Base-by-base conservation (phyloP, 129 eudicot genomes). In the Flaveria bidentis region DNA sequence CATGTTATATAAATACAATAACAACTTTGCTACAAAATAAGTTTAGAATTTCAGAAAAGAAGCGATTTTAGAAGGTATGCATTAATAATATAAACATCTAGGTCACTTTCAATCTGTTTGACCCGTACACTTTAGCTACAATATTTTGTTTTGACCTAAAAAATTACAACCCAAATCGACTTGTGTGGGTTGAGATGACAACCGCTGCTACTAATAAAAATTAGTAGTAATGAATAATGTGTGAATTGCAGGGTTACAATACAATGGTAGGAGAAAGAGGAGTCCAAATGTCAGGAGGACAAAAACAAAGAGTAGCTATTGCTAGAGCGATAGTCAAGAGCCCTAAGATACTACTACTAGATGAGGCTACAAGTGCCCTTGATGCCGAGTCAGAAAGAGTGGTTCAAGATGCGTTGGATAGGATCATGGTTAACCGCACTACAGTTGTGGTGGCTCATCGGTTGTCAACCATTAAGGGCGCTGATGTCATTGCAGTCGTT, bases 291-390 rank as follows among this genome's bases (percentile, higher is more conserved):
- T 74, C 78, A 1, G 78, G 78, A 60, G 78, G 78, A 20, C 78
- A 60, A 44, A 73, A 73, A 16, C 78, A 58, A 58, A 58, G 78
- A 73, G 69, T 73, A 44, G 78, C 78, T 8, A 74, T 74, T 2
- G 78, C 78, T 74, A 74, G 78, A 74, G 78, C 78, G 1, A 74
- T 74, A 9, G 78, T 74, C 23, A 74, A 74, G 58, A 58, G 70
- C 61, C 78, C 78, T 5, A 74, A 74, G 45, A 60, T 74, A 58
- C 69, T 74, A 16, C 46, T 74, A 2, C 45, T 74, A 45, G 78
- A 74, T 2, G 78, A 73, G 69, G 78, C 78, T 15, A 73, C 78
- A 73, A 73, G 78, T 8, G 69, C 78, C 44, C 69, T 73, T 0
- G 78, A 73, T 45, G 78, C 69, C 1, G 78, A 73, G 69, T 73